Evolutionary conservation across 805 yeast genomes (phyloP).

Genomic region (Starmerella scarabaei): DNA sequence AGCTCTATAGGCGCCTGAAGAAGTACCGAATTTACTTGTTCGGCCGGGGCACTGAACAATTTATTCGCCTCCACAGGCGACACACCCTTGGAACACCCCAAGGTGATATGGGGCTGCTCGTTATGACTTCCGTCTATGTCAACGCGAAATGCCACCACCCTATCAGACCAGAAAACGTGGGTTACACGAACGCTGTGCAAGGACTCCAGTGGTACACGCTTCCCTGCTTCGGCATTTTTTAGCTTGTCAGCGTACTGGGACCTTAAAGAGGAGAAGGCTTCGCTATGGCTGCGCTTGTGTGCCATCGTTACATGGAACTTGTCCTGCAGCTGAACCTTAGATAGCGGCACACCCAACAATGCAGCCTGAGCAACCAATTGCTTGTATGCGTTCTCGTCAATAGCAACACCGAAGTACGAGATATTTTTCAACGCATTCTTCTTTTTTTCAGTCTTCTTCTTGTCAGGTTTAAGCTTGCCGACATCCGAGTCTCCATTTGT

Average conservation of each 20-base stretch:
- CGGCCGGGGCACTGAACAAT: slow-evolving; percentile 6
- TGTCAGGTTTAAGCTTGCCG: slow-evolving; percentile 12
- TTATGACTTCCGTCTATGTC: slow-evolving; percentile 32
- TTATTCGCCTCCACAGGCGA: slow-evolving; percentile 4
- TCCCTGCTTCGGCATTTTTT: neutral
- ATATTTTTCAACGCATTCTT: neutral
- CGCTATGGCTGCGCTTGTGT: slow-evolving; percentile 15
- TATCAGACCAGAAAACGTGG: slow-evolving; percentile 38
- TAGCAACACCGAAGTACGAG: slow-evolving; percentile 35
- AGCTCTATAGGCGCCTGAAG: neutral
- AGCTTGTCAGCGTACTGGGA: slow-evolving; percentile 1
- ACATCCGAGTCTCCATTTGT: slow-evolving; percentile 4
- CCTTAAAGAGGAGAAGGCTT: slow-evolving; percentile 3
- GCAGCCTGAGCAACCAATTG: slow-evolving; percentile 17
- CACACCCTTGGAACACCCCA: slow-evolving; percentile 33
- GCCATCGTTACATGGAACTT: slow-evolving; percentile 28
- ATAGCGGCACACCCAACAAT: slow-evolving; percentile 11
- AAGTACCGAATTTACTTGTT: neutral
- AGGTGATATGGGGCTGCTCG: slow-evolving; percentile 52
- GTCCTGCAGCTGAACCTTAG: slow-evolving; percentile 8
- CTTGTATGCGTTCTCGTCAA: slow-evolving; percentile 20
- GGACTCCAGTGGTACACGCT: neutral
- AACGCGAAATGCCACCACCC: slow-evolving; percentile 44
- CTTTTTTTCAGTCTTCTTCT: neutral
- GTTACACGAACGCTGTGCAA: slow-evolving; percentile 22